Base-by-base conservation (phyloP, 176 grass and related monocot species). In the Cocos nucifera region DNA sequence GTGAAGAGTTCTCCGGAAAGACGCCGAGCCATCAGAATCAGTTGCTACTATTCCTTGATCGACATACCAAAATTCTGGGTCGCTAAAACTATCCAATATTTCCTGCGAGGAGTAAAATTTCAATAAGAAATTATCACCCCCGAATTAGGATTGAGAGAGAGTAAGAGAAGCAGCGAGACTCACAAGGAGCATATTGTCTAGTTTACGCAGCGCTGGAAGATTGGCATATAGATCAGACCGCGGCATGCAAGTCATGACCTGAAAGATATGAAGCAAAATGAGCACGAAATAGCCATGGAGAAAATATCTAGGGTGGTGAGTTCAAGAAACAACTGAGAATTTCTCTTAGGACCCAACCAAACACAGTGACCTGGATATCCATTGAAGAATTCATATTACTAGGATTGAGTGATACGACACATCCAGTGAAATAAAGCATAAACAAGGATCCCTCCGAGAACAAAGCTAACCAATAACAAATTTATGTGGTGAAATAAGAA, bases 151-250 rank as follows among this genome's bases (percentile, higher is more conserved):
- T 10, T 4, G 60, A 61, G 15, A 15, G 0, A 17, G 6, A 19
- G 25, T 25, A 64, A 64, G 4, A 64, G 4, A 55, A 63, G 5
- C 66, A n/a, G 18, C 25, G 49, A 67, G 49, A 78, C 83, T 84
- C 75, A 98, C 93, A 5, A 98, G 82, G 52, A 98, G 87, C 93
- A 98, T 98, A 50, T 98, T 80, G 54, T 98, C 87, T 50, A 98
- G 67, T 75, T 98, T 92, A 21, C 81, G 76, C 4, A 98, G 76
- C 0, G 93, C 93, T 16, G 93, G 93, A n/a, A 98, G 66, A 66
- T 92, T 98, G 51, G 88, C 81, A 69, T 70, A 79, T 56, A 98
- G 22, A 80, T 98, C 93, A 23, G 78, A 85, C 53, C 93, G 76
- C 30, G 87, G 87, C 55, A 87, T 76, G 58, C 70, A 92, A 28